Evolutionary conservation across 495 filamentous ascomycete genomes (phyloP), one percentile per base, ranked within the genome.

Genomic region (Podospora anserina): DNA sequence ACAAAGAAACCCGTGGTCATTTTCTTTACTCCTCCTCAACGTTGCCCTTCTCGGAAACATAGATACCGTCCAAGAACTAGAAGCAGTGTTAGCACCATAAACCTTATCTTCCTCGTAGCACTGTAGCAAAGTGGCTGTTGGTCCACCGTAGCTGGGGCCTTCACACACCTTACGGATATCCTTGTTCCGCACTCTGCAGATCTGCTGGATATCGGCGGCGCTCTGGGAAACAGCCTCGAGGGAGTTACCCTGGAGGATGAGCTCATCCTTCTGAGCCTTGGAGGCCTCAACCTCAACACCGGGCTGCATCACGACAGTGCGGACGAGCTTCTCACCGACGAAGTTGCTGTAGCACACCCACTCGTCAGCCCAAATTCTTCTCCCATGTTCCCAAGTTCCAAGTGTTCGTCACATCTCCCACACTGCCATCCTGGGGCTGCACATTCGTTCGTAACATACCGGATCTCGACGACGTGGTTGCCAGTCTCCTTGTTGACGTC

Each of bases 291-390:
- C 89, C 57, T 94, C 91, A 74, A 99, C 95, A 82, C 94, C 95
- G 66, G 88, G 79, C 74, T 92, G 91, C 89, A 96, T 93, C 71
- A 86, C 86, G 73, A 99, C 90, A 72, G 88, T 88, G 76, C 95
- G 93, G 77, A 98, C 91, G 80, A 97, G 94, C 92, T 99, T 99
- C 91, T 99, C 95, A 80, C 95, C 95, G 78, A 99, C 88, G 87
- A 98, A 99, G 88, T 99, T 99, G 79, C 94, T 95, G 77, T 72
- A 66, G 3, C n/a, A 34, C 61, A 34, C 54, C 56, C 60, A 53
- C 56, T 23, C 15, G 66, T 82, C 75, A 83, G 79, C 71, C 60
- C 68, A 64, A 66, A 67, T 66, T 64, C 62, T 49, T 19, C 32
- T 61, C 68, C 61, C 61, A 30, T 11, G 6, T 19, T 13, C 18